These are phyloP conservation scores for Biscogniauxia sp. DNA, from an alignment of 2,329 filamentous ascomycete species.

Conservation along the genomic window DNA sequence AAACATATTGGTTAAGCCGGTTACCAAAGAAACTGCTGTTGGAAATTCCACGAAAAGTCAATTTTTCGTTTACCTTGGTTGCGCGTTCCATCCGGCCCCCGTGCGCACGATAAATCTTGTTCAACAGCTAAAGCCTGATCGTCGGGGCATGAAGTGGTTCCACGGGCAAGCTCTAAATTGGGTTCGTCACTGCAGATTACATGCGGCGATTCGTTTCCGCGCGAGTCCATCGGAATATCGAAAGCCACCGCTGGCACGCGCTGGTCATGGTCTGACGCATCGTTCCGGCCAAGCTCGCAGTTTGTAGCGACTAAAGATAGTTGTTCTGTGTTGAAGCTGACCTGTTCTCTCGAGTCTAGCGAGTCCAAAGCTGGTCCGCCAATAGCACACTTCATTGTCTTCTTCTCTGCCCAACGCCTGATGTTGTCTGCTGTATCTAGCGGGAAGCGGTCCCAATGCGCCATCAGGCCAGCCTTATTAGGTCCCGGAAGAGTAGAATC, in stretches of 20 bases:
- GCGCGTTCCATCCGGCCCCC: not conserved
- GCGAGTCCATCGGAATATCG: not conserved
- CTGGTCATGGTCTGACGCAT: not conserved
- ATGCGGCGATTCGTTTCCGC: not conserved
- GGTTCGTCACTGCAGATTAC: not conserved
- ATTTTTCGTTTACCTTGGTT: not conserved
- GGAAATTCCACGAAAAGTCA: constrained; percentile 3
- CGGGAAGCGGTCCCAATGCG: constrained; percentile 5
- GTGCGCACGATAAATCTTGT: not conserved
- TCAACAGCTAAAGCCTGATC: not conserved
- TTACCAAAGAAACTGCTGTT: constrained; percentile 10
- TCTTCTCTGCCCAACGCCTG: constrained; percentile 1
- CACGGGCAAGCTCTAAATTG: not conserved
- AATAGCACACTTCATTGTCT: not conserved
- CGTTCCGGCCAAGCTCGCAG: not conserved
- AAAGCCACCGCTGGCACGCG: not conserved
- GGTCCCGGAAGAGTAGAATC: not conserved
- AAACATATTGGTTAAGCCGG: not conserved
- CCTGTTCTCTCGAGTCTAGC: not conserved
- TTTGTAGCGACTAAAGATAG: not conserved
- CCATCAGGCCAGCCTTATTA: constrained; percentile 2
- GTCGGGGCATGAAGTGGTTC: not conserved
- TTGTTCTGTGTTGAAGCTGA: not conserved
- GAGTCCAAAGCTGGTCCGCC: not conserved
- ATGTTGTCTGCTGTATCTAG: constrained; percentile 3